phyloP scores from a whole-genome alignment of 495 filamentous ascomycete species.

The Beverwykella pulmonaria region DNA sequence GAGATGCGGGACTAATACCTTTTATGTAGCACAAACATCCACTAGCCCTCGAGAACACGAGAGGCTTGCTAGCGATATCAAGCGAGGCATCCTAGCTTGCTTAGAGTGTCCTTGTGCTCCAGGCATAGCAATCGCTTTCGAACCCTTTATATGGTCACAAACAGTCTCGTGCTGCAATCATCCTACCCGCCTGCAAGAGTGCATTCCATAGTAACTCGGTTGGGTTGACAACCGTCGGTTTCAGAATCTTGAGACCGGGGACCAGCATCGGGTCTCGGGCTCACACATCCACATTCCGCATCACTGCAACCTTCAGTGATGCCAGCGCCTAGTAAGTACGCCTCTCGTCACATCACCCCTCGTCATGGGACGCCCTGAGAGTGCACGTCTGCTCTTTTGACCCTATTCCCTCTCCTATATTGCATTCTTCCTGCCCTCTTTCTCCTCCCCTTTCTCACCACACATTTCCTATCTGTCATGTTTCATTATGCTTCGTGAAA shows the following conservation, averaged over 20 bases:
- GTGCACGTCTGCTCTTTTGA: slow-evolving; percentile 5
- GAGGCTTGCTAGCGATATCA: slow-evolving; percentile 34
- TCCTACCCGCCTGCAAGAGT: slow-evolving; percentile 22
- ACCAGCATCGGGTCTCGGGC: slow-evolving; percentile 34
- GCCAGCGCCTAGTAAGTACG: slow-evolving; percentile 38
- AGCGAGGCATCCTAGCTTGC: slow-evolving; percentile 18
- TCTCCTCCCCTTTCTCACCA: slow-evolving; percentile 8
- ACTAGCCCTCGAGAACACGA: slow-evolving; percentile 14
- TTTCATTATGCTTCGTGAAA: slow-evolving; percentile 28
- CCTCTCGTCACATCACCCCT: slow-evolving; percentile 32
- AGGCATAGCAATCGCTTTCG: slow-evolving; percentile 20
- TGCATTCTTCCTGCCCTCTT: background rate
- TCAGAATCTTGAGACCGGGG: slow-evolving; percentile 40
- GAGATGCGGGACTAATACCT: slow-evolving; percentile 30
- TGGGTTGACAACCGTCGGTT: slow-evolving; percentile 30
- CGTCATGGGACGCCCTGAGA: slow-evolving; percentile 32
- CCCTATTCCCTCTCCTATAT: slow-evolving; percentile 1
- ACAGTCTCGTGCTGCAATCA: slow-evolving; percentile 37
- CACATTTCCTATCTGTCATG: slow-evolving; percentile 6
- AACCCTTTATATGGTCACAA: slow-evolving; percentile 34
- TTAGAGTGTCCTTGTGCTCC: slow-evolving; percentile 28
- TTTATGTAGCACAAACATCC: slow-evolving; percentile 35
- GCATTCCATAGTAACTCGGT: slow-evolving; percentile 39
- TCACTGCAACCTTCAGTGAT: slow-evolving; percentile 40
- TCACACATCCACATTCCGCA: slow-evolving; percentile 38